Evolutionary conservation across 441 rosid species (phyloP).

Genomic region (Rhodomyrtus psidioides): DNA sequence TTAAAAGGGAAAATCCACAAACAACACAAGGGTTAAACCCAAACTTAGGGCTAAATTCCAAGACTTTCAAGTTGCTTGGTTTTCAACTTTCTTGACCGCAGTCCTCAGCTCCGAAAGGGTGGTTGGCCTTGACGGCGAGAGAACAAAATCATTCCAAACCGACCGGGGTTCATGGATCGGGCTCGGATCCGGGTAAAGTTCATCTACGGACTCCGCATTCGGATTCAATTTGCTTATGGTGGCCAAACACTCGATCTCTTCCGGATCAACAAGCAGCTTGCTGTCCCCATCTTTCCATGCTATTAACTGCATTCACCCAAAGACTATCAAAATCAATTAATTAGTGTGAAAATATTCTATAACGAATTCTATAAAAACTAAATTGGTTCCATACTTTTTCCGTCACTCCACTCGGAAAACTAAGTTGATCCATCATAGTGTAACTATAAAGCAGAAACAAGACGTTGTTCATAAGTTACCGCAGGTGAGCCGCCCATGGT

Average conservation of each 20-base stretch:
- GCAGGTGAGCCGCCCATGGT: constrained; percentile 50
- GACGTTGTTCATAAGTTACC: constrained; percentile 20
- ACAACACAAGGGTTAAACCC: not conserved
- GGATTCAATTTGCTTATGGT: constrained; percentile 34
- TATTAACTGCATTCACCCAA: constrained; percentile 38
- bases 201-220: constrained; percentile 51
- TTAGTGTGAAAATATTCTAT: not conserved
- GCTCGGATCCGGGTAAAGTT: constrained; percentile 42
- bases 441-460: not conserved
- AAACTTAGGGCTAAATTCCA: not conserved
- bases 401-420: not conserved
- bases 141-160: constrained; percentile 51
- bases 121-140: constrained; percentile 37
- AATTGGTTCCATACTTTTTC: not conserved
- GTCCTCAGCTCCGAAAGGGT: constrained; percentile 37
- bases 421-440: not conserved
- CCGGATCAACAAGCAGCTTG: constrained; percentile 56
- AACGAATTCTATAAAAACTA: not conserved
- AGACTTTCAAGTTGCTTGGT: not conserved
- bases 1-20: not conserved
- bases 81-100: constrained; percentile 36
- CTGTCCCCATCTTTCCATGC: constrained; percentile 63
- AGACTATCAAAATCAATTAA: not conserved
- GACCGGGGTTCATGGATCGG: constrained; percentile 40
- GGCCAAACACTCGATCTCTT: constrained; percentile 37